Conservation (phyloP, 495 filamentous ascomycete genomes). For the Daldinia childiae region DNA sequence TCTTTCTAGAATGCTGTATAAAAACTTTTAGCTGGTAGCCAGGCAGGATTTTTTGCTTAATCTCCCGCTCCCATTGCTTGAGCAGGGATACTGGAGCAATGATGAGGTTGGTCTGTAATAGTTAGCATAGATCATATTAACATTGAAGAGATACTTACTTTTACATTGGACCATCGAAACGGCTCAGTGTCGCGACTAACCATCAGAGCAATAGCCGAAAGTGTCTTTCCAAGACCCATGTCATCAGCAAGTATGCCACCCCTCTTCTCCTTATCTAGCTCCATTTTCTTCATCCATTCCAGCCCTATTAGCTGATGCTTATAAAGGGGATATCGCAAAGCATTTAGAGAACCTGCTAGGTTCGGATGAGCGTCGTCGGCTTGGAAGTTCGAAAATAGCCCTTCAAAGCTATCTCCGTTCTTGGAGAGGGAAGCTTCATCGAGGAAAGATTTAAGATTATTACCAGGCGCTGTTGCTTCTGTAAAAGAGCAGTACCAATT, state of each 20-base stretch:
- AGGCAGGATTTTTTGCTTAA: constrained; percentile 74
- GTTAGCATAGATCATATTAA: constrained; percentile 70
- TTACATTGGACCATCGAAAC: constrained; percentile 83
- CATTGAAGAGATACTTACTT: constrained; percentile 82
- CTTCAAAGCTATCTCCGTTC: not conserved
- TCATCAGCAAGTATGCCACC: constrained; percentile 76
- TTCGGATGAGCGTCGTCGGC: not conserved
- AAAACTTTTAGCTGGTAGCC: constrained; percentile 75
- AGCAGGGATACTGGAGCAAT: constrained; percentile 87
- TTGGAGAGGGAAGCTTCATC: not conserved
- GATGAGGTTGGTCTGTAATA: constrained; percentile 78
- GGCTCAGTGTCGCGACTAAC: not conserved
- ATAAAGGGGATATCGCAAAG: constrained; percentile 59
- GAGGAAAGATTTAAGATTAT: not conserved
- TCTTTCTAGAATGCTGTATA: constrained; percentile 68
- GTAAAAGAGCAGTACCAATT: not conserved
- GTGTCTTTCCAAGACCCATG: constrained; percentile 40
- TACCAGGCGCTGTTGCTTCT: not conserved
- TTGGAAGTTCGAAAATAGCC: not conserved
- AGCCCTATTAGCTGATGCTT: constrained; percentile 82
- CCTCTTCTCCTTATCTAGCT: constrained; percentile 69
- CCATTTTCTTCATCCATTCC: constrained; percentile 80
- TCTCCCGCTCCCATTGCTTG: constrained; percentile 72
- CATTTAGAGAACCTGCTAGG: not conserved
- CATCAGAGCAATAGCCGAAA: constrained; percentile 26